Conservation (phyloP, 1,284 basidiomycete genomes). For the Cutaneotrichosporon mucoides region DNA sequence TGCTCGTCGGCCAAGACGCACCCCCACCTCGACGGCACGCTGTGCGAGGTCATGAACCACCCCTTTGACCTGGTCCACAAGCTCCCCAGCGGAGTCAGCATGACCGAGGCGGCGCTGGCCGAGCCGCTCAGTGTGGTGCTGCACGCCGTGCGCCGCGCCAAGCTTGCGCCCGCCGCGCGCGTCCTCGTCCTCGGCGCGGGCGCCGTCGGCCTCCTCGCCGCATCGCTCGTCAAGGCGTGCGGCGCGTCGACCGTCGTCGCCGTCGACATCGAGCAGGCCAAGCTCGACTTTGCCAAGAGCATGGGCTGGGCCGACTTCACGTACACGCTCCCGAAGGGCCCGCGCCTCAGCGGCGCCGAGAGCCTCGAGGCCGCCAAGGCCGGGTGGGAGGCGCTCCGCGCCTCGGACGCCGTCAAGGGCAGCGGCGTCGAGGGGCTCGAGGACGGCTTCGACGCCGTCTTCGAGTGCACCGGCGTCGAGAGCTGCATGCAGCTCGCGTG, state of each 20-base stretch:
- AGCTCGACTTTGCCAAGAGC: conserved; percentile 70
- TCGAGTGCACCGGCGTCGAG: conserved; percentile 89
- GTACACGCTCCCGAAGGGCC: conserved; percentile 61
- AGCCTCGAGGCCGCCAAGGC: conserved; percentile 62
- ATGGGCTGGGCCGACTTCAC: conserved; percentile 73
- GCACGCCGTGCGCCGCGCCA: conserved; percentile 70
- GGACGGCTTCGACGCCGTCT: conserved; percentile 84
- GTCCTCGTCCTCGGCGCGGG: conserved; percentile 88
- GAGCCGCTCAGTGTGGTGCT: conserved; percentile 88
- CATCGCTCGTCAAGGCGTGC: conserved; percentile 65
- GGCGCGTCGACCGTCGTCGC: conserved; percentile 70
- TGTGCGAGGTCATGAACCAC: conserved; percentile 83
- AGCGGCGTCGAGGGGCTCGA: conserved; percentile 51
- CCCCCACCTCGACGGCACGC: conserved; percentile 88
- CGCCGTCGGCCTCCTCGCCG: conserved; percentile 84
- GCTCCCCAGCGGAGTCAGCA: conserved; percentile 72
- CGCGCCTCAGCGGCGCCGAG: conserved; percentile 56
- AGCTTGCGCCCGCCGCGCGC: conserved; percentile 58
- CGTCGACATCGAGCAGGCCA: conserved; percentile 76
- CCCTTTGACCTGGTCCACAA: conserved; percentile 78
- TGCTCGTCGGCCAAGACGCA: conserved; percentile 83
- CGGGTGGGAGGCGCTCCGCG: conserved; percentile 54
- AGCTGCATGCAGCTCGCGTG: conserved; percentile 81
- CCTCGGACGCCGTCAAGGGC: conserved; percentile 18
- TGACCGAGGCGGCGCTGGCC: conserved; percentile 76